These are phyloP conservation scores for Sungouiella thailandica DNA, from an alignment of 805 yeast genomes.

Conservation along the genomic window DNA sequence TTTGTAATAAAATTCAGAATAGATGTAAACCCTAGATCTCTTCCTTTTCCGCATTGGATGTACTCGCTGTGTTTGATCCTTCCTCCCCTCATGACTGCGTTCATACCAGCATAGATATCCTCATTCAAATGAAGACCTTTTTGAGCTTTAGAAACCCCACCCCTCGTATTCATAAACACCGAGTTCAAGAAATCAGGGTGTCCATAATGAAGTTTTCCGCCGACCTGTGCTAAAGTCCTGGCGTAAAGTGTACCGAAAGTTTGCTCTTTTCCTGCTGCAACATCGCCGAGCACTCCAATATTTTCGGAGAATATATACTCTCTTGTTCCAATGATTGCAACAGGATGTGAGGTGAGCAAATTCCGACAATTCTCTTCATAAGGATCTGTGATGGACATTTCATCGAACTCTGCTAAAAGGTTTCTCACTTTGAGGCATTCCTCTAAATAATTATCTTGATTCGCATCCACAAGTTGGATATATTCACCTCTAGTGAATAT, in stretches of 20 bases:
- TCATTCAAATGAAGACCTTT: slow-evolving; percentile 82
- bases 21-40: slow-evolving; percentile 85
- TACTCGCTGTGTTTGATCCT: slow-evolving; percentile 84
- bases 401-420: slow-evolving; percentile 79
- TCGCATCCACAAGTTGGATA: slow-evolving; percentile 79
- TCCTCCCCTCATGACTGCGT: slow-evolving; percentile 78
- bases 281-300: slow-evolving; percentile 81
- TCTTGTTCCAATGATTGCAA: slow-evolving; percentile 83
- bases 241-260: slow-evolving; percentile 84
- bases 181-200: slow-evolving; percentile 82
- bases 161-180: slow-evolving; percentile 76
- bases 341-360: slow-evolving; percentile 41
- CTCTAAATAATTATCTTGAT: slow-evolving; percentile 81
- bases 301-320: slow-evolving; percentile 85
- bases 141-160: slow-evolving; percentile 85
- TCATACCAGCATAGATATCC: slow-evolving; percentile 89
- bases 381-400: slow-evolving; percentile 30
- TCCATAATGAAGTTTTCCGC: slow-evolving; percentile 84
- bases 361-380: slow-evolving; percentile 12
- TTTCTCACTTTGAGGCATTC: slow-evolving; percentile 82
- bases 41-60: slow-evolving; percentile 86
- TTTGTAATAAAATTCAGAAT: slow-evolving; percentile 81
- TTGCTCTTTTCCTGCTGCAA: slow-evolving; percentile 89
- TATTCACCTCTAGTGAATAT: slow-evolving; percentile 83
- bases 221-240: slow-evolving; percentile 77